Evolutionary conservation across 2,329 filamentous ascomycete species (phyloP), one percentile per base, ranked within the genome.

Genomic region (Fusarium dimerum): DNA sequence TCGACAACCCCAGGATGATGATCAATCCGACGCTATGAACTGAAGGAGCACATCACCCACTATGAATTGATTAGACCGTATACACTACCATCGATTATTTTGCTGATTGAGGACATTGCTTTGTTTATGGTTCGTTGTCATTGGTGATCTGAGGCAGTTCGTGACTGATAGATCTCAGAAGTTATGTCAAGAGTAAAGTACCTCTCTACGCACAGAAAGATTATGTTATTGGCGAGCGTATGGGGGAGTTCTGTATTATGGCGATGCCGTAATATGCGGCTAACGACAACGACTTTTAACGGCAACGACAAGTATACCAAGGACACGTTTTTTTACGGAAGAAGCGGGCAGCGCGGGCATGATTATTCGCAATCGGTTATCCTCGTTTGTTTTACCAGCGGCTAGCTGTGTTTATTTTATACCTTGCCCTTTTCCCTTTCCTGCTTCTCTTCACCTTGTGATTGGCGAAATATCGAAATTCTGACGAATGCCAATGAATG

Each of bases 301-400:
- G 59, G 54, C 51, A 51, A 56, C 51, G 54, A 58, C 49, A 58
- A 54, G 59, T 60, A 62, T 62, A 62, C 59, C 59, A 62, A 39
- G 47, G 49, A 50, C 40, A 40, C 60, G 20, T 4, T 26, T 47
- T 15, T 16, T 47, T 45, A 54, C 50, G 51, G 55, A 42, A 45
- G 59, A 50, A 51, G 30, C 29, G 36, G 56, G 48, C 40, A 54
- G 43, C 41, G 52, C 44, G 52, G 40, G 48, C 49, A 56, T 49
- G 59, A 56, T 56, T 46, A 52, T 38, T 50, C 57, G 59, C 47
- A 43, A 51, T 48, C 48, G 59, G 54, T 54, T 20, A 41, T 45
- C n/a, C n/a, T 13, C 7, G 39, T 49, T 20, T 20, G n/a, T 16
- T 20, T 15, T 36, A 36, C 13, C 32, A 36, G 10, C 32, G 13